A percentile compares a stretch with the other conserved stretches of the same genome.
phyloP scores from a whole-genome alignment of 1,284 basidiomycete species.

The Coniophora puteana region DNA sequence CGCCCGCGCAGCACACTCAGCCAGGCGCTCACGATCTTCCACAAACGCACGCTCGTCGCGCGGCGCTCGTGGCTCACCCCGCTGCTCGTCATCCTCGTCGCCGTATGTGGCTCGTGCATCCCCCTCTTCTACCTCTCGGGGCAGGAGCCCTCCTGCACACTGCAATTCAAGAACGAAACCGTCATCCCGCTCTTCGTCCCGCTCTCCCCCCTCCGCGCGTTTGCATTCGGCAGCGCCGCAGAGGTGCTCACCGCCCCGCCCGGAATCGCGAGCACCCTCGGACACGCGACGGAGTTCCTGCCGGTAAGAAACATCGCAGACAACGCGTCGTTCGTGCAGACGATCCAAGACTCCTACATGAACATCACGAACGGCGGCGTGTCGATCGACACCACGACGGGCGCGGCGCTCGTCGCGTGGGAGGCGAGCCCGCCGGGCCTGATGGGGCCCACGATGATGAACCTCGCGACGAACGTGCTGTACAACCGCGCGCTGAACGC shows the following conservation, averaged over 20 bases:
- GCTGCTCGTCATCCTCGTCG: conserved; percentile 55
- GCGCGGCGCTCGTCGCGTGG: conserved; percentile 57
- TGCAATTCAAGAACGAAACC: conserved; percentile 31
- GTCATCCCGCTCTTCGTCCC: conserved; percentile 47
- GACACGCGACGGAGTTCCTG: conserved; percentile 29
- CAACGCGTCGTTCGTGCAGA: conserved; percentile 52
- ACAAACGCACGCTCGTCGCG: conserved; percentile 66
- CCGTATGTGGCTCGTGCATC: conserved; percentile 59
- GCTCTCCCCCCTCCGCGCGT: conserved; percentile 31
- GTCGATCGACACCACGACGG: conserved; percentile 46
- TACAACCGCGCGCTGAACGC: conserved; percentile 56
- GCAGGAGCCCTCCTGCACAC: conserved; percentile 47
- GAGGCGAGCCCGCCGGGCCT: conserved; percentile 52
- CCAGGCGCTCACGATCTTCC: conserved; percentile 68
- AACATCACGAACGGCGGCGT: conserved; percentile 59
- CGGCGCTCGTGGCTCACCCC: conserved; percentile 69
- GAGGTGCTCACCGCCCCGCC: conserved; percentile 43
- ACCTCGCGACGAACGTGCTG: conserved; percentile 63
- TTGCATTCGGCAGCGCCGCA: conserved; percentile 17
- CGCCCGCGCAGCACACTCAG: conserved; percentile 45
- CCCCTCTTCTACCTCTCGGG: conserved; percentile 61
- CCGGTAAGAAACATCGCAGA: conserved; percentile 37
- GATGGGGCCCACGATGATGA: conserved; percentile 57
- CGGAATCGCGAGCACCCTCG: conserved; percentile 39
- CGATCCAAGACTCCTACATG: conserved; percentile 43